A percentile compares a stretch with the other conserved stretches of the same genome.
Evolutionary conservation across 2,329 filamentous ascomycete genomes (phyloP).

Genomic region (Tolypocladium pustulatum): DNA sequence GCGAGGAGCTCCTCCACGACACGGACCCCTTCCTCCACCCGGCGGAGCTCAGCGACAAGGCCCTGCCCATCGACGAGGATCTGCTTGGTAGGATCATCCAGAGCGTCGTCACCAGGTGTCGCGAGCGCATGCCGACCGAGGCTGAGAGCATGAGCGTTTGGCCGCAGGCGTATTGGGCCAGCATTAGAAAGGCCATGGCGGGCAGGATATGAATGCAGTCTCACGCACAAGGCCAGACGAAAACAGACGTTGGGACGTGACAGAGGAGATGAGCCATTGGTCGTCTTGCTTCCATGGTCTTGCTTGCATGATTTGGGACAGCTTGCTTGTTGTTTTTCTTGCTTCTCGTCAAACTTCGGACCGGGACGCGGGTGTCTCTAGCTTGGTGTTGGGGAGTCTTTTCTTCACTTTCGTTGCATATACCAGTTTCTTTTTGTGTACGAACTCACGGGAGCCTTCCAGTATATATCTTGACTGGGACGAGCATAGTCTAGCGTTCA

Average conservation of each 20-base stretch:
- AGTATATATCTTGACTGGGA: constrained; percentile 1
- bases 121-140: constrained; percentile 48
- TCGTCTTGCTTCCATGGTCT: neutral
- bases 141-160: constrained; percentile 43
- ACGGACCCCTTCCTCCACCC: constrained; percentile 56
- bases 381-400: constrained; percentile 20
- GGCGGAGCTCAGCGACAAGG: constrained; percentile 40
- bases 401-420: constrained; percentile 15
- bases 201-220: constrained; percentile 14
- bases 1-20: constrained; percentile 47
- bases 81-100: constrained; percentile 51
- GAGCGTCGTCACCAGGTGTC: constrained; percentile 49
- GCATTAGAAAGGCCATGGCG: constrained; percentile 41
- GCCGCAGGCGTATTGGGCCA: constrained; percentile 53
- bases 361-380: constrained; percentile 11
- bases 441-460: neutral
- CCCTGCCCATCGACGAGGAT: constrained; percentile 52
- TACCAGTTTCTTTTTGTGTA: constrained; percentile 11
- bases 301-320: neutral
- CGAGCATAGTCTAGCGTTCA: constrained; percentile 6
- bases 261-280: neutral
- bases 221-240: neutral
- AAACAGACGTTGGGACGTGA: constrained; percentile 3
- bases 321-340: neutral
- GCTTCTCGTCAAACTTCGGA: neutral